These are phyloP conservation scores for Pichia gijzeniarum DNA, from an alignment of 805 yeast genomes.

Conservation along the genomic window DNA sequence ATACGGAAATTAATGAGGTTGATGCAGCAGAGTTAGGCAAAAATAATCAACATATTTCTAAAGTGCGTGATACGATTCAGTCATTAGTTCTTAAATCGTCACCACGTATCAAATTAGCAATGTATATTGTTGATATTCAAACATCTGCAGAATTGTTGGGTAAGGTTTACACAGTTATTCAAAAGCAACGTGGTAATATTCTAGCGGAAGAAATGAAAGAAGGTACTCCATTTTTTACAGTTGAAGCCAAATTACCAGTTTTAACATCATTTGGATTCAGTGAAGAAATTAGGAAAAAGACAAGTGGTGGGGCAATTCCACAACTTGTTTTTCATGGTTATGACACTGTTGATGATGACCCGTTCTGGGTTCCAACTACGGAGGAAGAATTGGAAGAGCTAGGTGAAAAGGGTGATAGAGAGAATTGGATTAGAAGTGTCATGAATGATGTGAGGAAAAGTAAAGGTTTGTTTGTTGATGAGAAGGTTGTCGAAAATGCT, in stretches of 20 bases:
- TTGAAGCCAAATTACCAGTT: constrained; percentile 82
- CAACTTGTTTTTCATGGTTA: constrained; percentile 88
- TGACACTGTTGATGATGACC: constrained; percentile 83
- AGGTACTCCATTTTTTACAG: constrained; percentile 93
- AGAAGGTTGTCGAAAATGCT: constrained; percentile 84
- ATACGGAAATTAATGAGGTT: constrained; percentile 33
- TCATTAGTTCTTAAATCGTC: constrained; percentile 71
- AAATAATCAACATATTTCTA: constrained; percentile 51
- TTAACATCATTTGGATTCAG: constrained; percentile 95
- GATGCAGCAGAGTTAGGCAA: not conserved
- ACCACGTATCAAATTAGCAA: constrained; percentile 86
- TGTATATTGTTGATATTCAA: constrained; percentile 91
- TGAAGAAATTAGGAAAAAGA: constrained; percentile 86
- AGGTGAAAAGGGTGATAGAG: constrained; percentile 80
- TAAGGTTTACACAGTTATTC: constrained; percentile 90
- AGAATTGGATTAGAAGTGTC: constrained; percentile 81
- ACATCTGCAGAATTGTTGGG: constrained; percentile 93
- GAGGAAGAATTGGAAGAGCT: constrained; percentile 91
- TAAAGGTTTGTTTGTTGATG: constrained; percentile 86
- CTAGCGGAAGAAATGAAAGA: constrained; percentile 94
- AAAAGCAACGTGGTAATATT: constrained; percentile 78
- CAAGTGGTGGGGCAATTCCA: constrained; percentile 97
- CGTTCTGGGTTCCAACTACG: constrained; percentile 98
- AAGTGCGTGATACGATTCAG: constrained; percentile 68
- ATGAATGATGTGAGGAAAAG: constrained; percentile 77